phyloP scores from a whole-genome alignment of 2,329 filamentous ascomycete genomes.

The Penicillium sp. region DNA sequence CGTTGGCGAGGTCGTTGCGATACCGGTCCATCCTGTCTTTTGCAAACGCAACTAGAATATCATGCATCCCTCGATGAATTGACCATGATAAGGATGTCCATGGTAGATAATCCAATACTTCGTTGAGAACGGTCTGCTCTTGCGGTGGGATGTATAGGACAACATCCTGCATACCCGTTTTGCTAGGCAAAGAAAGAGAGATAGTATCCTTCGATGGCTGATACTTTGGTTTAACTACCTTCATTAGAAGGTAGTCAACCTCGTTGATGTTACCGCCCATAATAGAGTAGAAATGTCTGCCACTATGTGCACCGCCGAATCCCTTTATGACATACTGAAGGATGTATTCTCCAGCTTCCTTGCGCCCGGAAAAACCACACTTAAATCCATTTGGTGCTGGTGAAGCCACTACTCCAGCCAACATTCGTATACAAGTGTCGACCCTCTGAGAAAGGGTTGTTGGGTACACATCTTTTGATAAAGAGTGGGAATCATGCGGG shows the following conservation, averaged over 20 bases:
- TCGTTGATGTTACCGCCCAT: constrained; percentile 13
- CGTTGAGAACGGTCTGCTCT: constrained; percentile 2
- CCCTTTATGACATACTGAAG: constrained; percentile 7
- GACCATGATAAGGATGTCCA: constrained; percentile 9
- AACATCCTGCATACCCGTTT: background rate
- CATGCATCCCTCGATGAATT: constrained; percentile 4
- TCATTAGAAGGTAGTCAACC: constrained; percentile 8
- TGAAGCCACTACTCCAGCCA: constrained; percentile 8
- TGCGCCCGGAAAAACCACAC: constrained; percentile 12
- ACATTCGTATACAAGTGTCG: constrained; percentile 10
- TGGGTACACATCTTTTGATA: constrained; percentile 9
- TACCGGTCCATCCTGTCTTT: constrained; percentile 4
- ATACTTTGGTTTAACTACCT: background rate
- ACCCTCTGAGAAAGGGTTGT: constrained; percentile 3
- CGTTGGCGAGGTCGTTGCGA: background rate
- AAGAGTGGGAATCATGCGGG: constrained; percentile 6
- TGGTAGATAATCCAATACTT: constrained; percentile 11
- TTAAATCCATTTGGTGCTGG: constrained; percentile 5
- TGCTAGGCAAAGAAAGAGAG: constrained; percentile 2
- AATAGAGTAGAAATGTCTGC: constrained; percentile 14
- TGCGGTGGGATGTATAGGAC: background rate
- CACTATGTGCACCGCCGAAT: constrained; percentile 12
- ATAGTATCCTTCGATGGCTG: background rate
- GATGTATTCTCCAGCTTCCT: constrained; percentile 1
- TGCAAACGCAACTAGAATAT: constrained; percentile 4